Conservation (phyloP, 331 rosid genomes). For the Quercus tomentella region DNA sequence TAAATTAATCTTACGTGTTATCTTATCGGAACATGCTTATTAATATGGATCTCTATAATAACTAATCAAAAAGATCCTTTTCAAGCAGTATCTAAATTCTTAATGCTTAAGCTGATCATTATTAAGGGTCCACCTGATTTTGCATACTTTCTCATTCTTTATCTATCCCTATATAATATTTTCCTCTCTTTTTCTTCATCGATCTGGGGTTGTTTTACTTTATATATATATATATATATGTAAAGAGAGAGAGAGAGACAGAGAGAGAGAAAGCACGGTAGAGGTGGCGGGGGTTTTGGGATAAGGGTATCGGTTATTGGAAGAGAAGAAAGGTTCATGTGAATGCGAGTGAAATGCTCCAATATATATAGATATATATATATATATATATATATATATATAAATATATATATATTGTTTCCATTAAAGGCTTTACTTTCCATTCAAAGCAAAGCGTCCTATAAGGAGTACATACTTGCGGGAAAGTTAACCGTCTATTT, state of each 20-base stretch:
- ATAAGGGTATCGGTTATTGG: conserved; percentile 32
- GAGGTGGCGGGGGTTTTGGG: conserved; percentile 40
- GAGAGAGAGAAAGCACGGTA: conserved; percentile 6
- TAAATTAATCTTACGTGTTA: not conserved
- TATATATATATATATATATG: too few relatives aligned
- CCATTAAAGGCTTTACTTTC: conserved; percentile 23
- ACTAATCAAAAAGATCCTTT: not conserved
- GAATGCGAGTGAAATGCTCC: conserved; percentile 14
- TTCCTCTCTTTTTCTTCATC: too few relatives aligned
- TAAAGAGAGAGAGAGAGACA: not conserved
- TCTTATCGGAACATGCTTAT: conserved; percentile 12
- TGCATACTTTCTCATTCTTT: too few relatives aligned
- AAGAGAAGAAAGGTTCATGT: conserved; percentile 41
- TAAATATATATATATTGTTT: not conserved
- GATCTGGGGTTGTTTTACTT: too few relatives aligned
- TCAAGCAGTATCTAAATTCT: not conserved
- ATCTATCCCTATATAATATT: too few relatives aligned
- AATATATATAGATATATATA: not conserved
- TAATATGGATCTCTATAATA: not conserved
- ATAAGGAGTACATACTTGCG: conserved; percentile 39
- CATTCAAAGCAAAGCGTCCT: conserved; percentile 50
- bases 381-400: too few relatives aligned
- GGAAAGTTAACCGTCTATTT: conserved; percentile 42
- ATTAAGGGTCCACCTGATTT: not conserved
- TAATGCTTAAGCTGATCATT: not conserved